These are phyloP conservation scores for Amanita polypyramis DNA, from an alignment of 768 basidiomycete genomes.

Conservation along the genomic window DNA sequence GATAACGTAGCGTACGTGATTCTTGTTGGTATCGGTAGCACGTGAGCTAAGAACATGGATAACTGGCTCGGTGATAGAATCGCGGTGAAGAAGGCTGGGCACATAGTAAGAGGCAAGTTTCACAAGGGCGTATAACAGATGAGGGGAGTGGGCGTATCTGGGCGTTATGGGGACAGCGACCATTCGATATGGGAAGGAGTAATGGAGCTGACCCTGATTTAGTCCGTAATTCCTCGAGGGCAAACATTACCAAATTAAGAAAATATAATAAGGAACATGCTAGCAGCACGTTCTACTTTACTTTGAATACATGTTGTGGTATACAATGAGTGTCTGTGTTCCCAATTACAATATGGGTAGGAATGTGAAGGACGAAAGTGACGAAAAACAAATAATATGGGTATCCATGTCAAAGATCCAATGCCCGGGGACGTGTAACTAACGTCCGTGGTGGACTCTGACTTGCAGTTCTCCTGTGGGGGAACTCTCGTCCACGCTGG, in stretches of 20 bases:
- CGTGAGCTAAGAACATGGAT: constrained; percentile 15
- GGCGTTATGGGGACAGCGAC: constrained; percentile 28
- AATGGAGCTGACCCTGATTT: neutral
- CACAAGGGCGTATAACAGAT: constrained; percentile 32
- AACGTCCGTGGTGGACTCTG: neutral
- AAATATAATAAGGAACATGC: neutral
- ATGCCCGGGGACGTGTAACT: neutral
- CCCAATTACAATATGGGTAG: neutral
- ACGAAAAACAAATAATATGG: neutral
- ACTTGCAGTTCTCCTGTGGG: neutral
- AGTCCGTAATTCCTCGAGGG: too few relatives aligned
- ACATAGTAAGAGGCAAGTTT: constrained; percentile 36
- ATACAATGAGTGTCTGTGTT: neutral
- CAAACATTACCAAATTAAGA: neutral
- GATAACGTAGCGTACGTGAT: constrained; percentile 20
- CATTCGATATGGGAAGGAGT: constrained; percentile 24
- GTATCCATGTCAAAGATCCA: neutral
- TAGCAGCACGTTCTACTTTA: neutral
- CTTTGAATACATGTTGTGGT: neutral
- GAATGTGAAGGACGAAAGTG: neutral
- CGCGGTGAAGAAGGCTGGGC: constrained; percentile 23
- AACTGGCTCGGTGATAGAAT: constrained; percentile 4
- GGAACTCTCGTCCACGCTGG: neutral
- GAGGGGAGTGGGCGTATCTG: constrained; percentile 29
- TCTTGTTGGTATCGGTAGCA: constrained; percentile 18